Evolutionary conservation across 2,329 filamentous ascomycete species (phyloP), one percentile per base, ranked within the genome.

Genomic region (Coniochaeta pulveracea): DNA sequence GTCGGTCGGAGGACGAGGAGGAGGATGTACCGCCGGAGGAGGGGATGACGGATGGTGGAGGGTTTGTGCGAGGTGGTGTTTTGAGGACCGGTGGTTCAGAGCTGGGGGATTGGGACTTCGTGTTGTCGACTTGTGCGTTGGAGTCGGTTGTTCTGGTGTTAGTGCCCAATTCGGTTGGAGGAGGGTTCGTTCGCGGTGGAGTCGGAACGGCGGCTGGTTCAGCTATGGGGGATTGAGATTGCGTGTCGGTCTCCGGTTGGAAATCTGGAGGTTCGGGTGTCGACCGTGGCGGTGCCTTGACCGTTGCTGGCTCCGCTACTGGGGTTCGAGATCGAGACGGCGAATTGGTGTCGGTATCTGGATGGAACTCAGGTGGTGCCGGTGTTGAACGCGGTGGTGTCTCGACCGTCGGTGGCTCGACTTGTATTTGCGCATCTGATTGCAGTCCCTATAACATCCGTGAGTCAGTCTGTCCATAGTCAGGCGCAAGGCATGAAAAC

Each of bases 1-100:
- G 56, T 46, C 57, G 72, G 55, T 55, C 69, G n/a, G n/a, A n/a
- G 30, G 27, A 26, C 26, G 24, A 15, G 22, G 30, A 25, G 21
- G 33, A 36, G 11, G 10, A 17, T 16, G 15, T 21, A 18, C 19
- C n/a, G n/a, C n/a, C n/a, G n/a, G n/a, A n/a, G n/a, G n/a, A n/a
- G n/a, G n/a, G n/a, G n/a, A n/a, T n/a, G n/a, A n/a, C n/a, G n/a
- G n/a, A n/a, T n/a, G n/a, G n/a, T n/a, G n/a, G n/a, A n/a, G n/a
- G n/a, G n/a, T n/a, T n/a, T n/a, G n/a, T n/a, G n/a, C n/a, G n/a
- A n/a, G n/a, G n/a, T n/a, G n/a, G n/a, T n/a, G n/a, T 33, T 22
- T 33, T 18, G 23, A 12, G 21, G 11, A 18, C 25, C 30, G 30
- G 30, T n/a, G 11, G 36, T 19, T 26, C 18, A n/a, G 32, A 12